Conservation (phyloP, 2,329 filamentous ascomycete species). For the Fusarium sp. region DNA sequence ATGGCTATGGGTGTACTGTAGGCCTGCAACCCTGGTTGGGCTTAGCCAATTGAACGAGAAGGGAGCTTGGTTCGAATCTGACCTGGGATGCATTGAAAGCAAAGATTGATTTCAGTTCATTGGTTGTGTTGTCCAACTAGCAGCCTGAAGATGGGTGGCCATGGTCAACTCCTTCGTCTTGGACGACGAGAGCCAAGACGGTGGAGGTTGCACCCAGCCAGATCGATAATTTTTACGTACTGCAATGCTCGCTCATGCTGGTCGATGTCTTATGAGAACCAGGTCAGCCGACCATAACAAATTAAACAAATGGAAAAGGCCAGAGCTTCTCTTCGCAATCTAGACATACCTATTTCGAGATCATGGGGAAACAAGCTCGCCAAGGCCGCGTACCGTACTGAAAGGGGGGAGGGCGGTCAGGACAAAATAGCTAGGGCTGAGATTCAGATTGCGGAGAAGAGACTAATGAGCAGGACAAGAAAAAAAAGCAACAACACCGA, state of each 20-base stretch:
- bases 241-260: slow-evolving; percentile 1
- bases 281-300: slow-evolving; percentile 23
- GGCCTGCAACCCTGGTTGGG: slow-evolving; percentile 19
- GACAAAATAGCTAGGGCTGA: slow-evolving; percentile 33
- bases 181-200: slow-evolving; percentile 18
- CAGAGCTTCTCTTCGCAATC: not conserved
- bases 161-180: slow-evolving; percentile 32
- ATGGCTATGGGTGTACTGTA: slow-evolving; percentile 14
- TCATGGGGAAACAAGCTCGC: slow-evolving; percentile 29
- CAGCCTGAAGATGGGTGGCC: slow-evolving; percentile 1
- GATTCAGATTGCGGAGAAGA: slow-evolving; percentile 36
- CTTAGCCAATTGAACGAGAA: not conserved
- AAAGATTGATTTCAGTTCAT: slow-evolving; percentile 12
- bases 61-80: not conserved
- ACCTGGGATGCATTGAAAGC: slow-evolving; percentile 4
- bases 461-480: slow-evolving; percentile 1
- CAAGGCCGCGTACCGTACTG: slow-evolving; percentile 4
- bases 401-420: slow-evolving; percentile 17
- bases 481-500: slow-evolving; percentile 15
- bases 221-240: slow-evolving; percentile 31
- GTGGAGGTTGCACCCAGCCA: slow-evolving; percentile 4
- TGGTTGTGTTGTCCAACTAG: slow-evolving; percentile 8
- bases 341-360: slow-evolving; percentile 1
- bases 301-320: not conserved
- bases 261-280: not conserved